Base-by-base conservation (phyloP, 164 flowering plant species). In the Kingdonia uniflora region DNA sequence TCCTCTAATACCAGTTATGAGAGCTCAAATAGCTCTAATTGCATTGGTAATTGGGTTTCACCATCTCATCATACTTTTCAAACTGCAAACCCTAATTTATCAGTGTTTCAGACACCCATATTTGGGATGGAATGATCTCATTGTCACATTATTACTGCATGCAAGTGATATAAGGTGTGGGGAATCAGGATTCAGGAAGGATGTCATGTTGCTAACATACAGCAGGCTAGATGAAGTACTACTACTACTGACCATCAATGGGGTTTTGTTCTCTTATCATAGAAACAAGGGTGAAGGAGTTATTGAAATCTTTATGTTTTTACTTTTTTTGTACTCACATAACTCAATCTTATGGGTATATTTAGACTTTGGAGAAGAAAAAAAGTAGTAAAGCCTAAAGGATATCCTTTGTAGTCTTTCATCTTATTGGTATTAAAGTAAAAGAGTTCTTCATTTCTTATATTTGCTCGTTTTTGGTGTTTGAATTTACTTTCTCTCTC, bases 51-150 rank as follows among this genome's bases (percentile, higher is more conserved):
- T 29, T 68, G 76, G 74, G 66, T 62, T 47, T 29, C 78, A 48
- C 76, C 71, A 42, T 46, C 72, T 49, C 49, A 56, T 49, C 82
- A 71, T 62, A 61, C 76, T 23, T 67, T 55, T 56, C 81, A 75
- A 60, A 11, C 78, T 66, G 74, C 70, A 40, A 83, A 76, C 52
- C 67, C 78, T 2, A 79, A 52, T 60, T 63, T 76, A 2, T 65
- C 80, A n/a, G 73, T 73, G 49, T 79, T 72, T 50, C 91, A 79
- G 79, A 80, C 86, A 51, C 82, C 91, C 19, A 80, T 84, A 57
- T 84, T 67, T 61, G 86, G 91, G 8, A 74, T 84, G 71, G 84
- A 80, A 67, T 80, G 78, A 80, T 59, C 51, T 25, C 49, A 56
- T 37, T 11, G 17, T 5, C 3, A 38, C 35, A 29, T 29, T 29